A percentile compares a stretch with the other conserved stretches of the same genome.
phyloP scores from a whole-genome alignment of 495 filamentous ascomycete genomes.

The Pyrenula massariospora region DNA sequence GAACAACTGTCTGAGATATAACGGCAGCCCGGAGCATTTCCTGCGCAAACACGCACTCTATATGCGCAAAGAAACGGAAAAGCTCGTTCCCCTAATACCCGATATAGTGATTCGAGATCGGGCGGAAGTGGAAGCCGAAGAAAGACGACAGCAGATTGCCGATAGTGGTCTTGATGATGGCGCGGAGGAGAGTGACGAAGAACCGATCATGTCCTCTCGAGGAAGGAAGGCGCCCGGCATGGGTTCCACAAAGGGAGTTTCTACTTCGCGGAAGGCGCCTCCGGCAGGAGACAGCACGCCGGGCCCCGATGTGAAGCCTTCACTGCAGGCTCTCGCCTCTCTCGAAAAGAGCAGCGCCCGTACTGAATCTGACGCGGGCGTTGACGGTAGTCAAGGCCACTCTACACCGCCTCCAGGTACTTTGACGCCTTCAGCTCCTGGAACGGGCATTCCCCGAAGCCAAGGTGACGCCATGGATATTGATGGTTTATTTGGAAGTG shows the following conservation, averaged over 20 bases:
- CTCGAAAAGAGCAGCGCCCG: constrained; percentile 35
- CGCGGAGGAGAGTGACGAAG: constrained; percentile 86
- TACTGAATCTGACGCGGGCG: constrained; percentile 49
- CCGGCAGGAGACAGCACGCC: constrained; percentile 62
- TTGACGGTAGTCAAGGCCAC: constrained; percentile 67
- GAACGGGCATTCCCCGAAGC: constrained; percentile 41
- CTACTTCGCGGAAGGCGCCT: constrained; percentile 57
- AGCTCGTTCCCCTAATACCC: constrained; percentile 87
- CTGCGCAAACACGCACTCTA: constrained; percentile 87
- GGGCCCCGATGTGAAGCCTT: constrained; percentile 23
- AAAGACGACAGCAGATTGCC: constrained; percentile 64
- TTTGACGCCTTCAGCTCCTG: constrained; percentile 63
- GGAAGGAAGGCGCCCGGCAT: constrained; percentile 80
- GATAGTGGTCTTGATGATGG: constrained; percentile 65
- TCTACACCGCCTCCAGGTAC: constrained; percentile 68
- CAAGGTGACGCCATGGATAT: constrained; percentile 75
- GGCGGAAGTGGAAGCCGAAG: constrained; percentile 93
- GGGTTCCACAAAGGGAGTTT: constrained; percentile 68
- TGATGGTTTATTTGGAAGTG: constrained; percentile 48
- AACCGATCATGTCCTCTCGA: constrained; percentile 94
- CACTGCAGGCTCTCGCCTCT: constrained; percentile 35
- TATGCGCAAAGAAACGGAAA: constrained; percentile 95
- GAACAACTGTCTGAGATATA: constrained; percentile 93
- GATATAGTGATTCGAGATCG: constrained; percentile 81
- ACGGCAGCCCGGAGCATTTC: constrained; percentile 76